These are phyloP conservation scores for Candida morakotiae DNA, from an alignment of 805 yeast species.

Conservation along the genomic window DNA sequence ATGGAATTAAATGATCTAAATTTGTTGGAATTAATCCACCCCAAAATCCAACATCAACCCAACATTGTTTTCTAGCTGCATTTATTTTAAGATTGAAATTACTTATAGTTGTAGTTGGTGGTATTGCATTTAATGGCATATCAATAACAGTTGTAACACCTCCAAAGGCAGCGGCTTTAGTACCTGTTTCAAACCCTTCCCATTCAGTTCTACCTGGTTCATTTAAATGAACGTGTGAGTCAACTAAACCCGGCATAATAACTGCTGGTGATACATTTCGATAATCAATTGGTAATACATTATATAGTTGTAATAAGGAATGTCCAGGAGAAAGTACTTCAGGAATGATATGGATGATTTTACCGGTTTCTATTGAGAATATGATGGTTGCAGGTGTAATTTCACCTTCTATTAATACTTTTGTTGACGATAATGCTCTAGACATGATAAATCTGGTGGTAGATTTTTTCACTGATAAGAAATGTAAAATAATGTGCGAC, in stretches of 20 bases:
- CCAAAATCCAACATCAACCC: conserved; percentile 96
- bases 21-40: conserved; percentile 90
- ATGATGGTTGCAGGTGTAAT: conserved; percentile 61
- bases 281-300: conserved; percentile 38
- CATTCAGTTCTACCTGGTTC: conserved; percentile 98
- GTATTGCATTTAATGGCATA: conserved; percentile 94
- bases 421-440: conserved; percentile 57
- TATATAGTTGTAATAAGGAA: conserved; percentile 37
- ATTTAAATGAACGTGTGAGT: conserved; percentile 89
- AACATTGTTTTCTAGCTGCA: conserved; percentile 78
- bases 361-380: conserved; percentile 48
- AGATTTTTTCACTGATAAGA: neutral
- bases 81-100: conserved; percentile 70
- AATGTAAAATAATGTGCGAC: too few relatives aligned
- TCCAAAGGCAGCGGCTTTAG: conserved; percentile 90
- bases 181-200: conserved; percentile 98
- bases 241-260: conserved; percentile 87
- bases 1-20: conserved; percentile 62
- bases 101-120: conserved; percentile 85
- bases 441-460: conserved; percentile 38
- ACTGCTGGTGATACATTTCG: conserved; percentile 58
- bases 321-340: conserved; percentile 34
- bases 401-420: conserved; percentile 48
- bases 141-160: conserved; percentile 95
- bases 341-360: conserved; percentile 49